Evolutionary conservation across 768 basidiomycete genomes (phyloP).

Genomic region (Scleroderma bovista): DNA sequence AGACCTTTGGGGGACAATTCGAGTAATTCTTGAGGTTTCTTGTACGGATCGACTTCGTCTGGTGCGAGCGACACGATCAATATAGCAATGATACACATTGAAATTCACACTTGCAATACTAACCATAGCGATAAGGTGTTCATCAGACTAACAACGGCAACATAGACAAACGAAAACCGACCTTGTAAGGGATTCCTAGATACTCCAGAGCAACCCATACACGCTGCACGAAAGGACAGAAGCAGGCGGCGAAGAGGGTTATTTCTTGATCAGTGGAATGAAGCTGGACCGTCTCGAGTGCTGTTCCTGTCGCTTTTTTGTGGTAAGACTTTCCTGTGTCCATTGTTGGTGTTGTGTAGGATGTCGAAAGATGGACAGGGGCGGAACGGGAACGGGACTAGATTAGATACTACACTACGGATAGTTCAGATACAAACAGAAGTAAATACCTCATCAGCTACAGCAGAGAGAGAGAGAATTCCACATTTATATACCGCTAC

Average conservation of each 20-base stretch:
- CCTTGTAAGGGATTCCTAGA: constrained; percentile 66
- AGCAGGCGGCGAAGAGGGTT: constrained; percentile 66
- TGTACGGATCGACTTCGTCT: constrained; percentile 83
- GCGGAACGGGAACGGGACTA: too few species aligned
- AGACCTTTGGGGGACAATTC: constrained; percentile 79
- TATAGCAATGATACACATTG: too few species aligned
- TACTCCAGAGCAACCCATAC: constrained; percentile 74
- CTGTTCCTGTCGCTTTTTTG: constrained; percentile 40
- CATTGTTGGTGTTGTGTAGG: too few species aligned
- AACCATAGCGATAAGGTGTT: not conserved
- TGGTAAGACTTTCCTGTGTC: constrained; percentile 40
- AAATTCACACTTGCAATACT: constrained; percentile 35
- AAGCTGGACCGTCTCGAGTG: constrained; percentile 49
- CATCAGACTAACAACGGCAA: too few species aligned
- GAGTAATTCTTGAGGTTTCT: constrained; percentile 75
- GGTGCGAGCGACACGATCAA: not conserved
- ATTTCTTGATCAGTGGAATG: constrained; percentile 48
- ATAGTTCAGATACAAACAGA: too few species aligned
- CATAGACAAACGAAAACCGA: constrained; percentile 20
- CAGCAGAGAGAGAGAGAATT: too few species aligned
- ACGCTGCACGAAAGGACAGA: constrained; percentile 80
- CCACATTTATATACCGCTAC: too few species aligned
- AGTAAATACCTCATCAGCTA: too few species aligned
- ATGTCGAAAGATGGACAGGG: too few species aligned
- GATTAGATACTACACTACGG: too few species aligned